Conservation (phyloP, 2,329 filamentous ascomycete genomes). For the Beauveria asiatica region DNA sequence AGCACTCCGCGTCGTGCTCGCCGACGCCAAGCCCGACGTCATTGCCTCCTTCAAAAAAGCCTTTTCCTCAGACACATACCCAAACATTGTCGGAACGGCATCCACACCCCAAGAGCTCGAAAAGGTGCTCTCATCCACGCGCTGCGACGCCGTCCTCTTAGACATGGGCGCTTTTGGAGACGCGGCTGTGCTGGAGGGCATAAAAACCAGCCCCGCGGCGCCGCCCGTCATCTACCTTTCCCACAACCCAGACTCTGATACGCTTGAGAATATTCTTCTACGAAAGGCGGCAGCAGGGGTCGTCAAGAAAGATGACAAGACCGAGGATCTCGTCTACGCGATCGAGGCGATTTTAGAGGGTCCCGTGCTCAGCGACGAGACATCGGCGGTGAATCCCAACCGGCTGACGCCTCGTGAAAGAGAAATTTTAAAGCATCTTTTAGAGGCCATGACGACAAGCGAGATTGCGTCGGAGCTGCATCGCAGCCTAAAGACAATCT, state of each 20-base stretch:
- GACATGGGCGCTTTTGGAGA: not conserved
- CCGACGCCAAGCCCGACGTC: not conserved
- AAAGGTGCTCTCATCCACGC: not conserved
- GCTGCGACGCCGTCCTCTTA: slow-evolving; percentile 1
- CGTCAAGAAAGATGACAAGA: not conserved
- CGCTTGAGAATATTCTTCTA: slow-evolving; percentile 1
- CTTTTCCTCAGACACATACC: not conserved
- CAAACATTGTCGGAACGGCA: not conserved
- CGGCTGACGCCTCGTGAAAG: not conserved
- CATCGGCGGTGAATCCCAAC: not conserved
- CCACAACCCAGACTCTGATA: not conserved
- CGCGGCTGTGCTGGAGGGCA: not conserved
- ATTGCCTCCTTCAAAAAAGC: not conserved
- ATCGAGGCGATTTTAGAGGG: slow-evolving; percentile 3
- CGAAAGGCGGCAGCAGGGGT: not conserved
- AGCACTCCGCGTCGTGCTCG: not conserved
- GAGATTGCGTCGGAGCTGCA: slow-evolving; percentile 4
- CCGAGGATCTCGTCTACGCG: not conserved
- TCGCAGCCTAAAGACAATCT: not conserved
- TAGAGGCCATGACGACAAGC: slow-evolving; percentile 3
- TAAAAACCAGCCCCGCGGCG: not conserved
- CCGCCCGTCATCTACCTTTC: slow-evolving; percentile 1
- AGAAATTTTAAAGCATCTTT: not conserved
- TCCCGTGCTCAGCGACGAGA: not conserved
- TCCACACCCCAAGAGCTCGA: not conserved